Percentiles rank a stretch among this genome's conserved stretches.
Conservation (phyloP, 495 filamentous ascomycete species). For the Cercophora newfieldiana region DNA sequence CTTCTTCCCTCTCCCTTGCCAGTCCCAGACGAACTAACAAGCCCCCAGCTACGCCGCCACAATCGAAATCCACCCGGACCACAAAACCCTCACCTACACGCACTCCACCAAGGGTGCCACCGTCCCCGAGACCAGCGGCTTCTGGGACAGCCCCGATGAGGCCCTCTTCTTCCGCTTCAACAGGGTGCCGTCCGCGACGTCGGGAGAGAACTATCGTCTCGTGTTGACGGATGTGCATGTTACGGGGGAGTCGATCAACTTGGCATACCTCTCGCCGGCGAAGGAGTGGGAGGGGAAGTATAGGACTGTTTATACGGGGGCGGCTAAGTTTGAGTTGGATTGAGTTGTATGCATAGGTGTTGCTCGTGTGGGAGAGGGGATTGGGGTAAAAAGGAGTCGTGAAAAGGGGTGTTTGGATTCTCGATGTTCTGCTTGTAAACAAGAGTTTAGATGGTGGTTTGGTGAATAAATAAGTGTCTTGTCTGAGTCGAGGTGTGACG, state of each 20-base stretch:
- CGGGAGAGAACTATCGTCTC: not conserved
- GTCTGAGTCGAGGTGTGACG: not conserved
- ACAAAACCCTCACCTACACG: not conserved
- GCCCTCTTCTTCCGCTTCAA: slow-evolving; percentile 3
- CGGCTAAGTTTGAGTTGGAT: not conserved
- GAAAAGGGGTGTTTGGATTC: not conserved
- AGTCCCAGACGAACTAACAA: not conserved
- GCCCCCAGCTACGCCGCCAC: not conserved
- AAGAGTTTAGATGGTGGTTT: not conserved
- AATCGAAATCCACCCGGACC: not conserved
- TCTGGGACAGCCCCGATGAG: slow-evolving; percentile 7
- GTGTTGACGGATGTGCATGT: slow-evolving; percentile 1
- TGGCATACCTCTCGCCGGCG: not conserved
- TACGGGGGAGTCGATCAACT: not conserved
- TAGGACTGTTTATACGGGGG: not conserved
- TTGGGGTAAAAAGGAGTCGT: not conserved
- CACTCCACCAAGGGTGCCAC: not conserved
- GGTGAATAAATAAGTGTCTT: not conserved
- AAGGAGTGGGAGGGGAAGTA: slow-evolving; percentile 2
- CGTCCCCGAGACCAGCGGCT: not conserved
- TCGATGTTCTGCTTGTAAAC: not conserved
- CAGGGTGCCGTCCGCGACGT: not conserved
- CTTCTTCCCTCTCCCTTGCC: not conserved
- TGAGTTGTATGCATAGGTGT: not conserved
- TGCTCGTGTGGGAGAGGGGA: no score